These are phyloP conservation scores for Aphanomyces stellatus DNA, from an alignment of 352 stramenopile species.

Conservation along the genomic window DNA sequence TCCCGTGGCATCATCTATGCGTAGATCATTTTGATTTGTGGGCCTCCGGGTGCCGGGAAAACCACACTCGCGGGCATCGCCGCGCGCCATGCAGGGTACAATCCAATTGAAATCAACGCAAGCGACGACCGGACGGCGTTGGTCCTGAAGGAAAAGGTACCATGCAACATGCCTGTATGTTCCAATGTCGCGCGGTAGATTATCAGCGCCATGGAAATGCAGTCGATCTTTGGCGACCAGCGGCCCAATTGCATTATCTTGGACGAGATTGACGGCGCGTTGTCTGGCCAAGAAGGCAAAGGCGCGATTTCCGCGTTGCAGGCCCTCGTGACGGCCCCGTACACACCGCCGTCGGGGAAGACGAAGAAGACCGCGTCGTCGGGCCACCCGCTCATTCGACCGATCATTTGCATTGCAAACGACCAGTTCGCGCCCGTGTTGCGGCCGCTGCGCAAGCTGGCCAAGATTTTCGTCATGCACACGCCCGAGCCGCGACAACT, in stretches of 20 bases:
- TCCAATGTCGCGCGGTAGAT: slow-evolving; percentile 29
- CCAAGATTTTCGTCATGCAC: slow-evolving; percentile 90
- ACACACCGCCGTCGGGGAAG: slow-evolving; percentile 37
- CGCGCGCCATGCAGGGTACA: slow-evolving; percentile 94
- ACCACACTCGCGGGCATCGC: slow-evolving; percentile 97
- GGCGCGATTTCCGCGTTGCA: slow-evolving; percentile 87
- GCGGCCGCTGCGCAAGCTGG: slow-evolving; percentile 88
- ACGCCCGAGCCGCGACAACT: slow-evolving; percentile 81
- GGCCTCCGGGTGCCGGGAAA: slow-evolving; percentile 91
- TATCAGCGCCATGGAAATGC: slow-evolving; percentile 88
- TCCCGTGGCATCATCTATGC: neutral
- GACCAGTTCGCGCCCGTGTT: slow-evolving; percentile 95
- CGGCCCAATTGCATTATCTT: slow-evolving; percentile 97
- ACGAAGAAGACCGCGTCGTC: slow-evolving; percentile 23
- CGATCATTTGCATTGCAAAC: slow-evolving; percentile 99
- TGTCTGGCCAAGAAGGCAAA: slow-evolving; percentile 76
- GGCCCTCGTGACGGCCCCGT: slow-evolving; percentile 85
- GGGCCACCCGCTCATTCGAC: slow-evolving; percentile 79
- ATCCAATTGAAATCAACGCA: slow-evolving; percentile 96
- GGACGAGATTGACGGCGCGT: slow-evolving; percentile 97
- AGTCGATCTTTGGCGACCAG: slow-evolving; percentile 77
- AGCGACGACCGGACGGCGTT: slow-evolving; percentile 93
- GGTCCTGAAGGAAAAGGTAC: slow-evolving; percentile 87
- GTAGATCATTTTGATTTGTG: slow-evolving; percentile 93
- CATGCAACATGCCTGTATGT: neutral